Percentiles rank a stretch among this genome's conserved stretches.
Evolutionary conservation across 352 stramenopile species (phyloP).

Genomic region (Pythium pectinolyticum): DNA sequence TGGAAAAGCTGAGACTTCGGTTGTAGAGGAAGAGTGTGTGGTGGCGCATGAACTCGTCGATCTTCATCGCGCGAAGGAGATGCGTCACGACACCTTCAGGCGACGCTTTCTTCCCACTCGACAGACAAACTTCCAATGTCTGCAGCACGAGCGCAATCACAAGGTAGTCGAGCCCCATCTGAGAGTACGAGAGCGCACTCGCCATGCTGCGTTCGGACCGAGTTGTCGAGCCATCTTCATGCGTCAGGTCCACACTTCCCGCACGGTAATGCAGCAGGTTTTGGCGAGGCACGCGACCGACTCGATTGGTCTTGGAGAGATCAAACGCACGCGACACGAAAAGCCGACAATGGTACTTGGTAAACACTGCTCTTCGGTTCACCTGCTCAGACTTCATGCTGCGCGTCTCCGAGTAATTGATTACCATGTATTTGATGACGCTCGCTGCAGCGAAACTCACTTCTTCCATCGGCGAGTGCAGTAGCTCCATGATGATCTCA

Average conservation of each 20-base stretch:
- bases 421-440: conserved; percentile 89
- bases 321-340: conserved; percentile 85
- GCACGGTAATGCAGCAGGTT: conserved; percentile 28
- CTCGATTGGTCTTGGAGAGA: conserved; percentile 71
- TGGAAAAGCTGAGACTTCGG: conserved; percentile 82
- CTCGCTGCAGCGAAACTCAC: conserved; percentile 81
- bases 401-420: conserved; percentile 88
- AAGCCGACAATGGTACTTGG: conserved; percentile 78
- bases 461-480: conserved; percentile 85
- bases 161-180: conserved; percentile 80
- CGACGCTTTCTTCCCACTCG: conserved; percentile 83
- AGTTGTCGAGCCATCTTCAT: conserved; percentile 33
- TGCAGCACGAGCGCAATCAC: conserved; percentile 75
- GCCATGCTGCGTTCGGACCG: conserved; percentile 73
- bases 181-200: conserved; percentile 77
- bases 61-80: conserved; percentile 78
- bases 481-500: conserved; percentile 84
- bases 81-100: conserved; percentile 73
- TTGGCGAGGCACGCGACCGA: conserved; percentile 41
- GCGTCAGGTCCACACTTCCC: conserved; percentile 26
- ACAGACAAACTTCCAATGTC: conserved; percentile 84
- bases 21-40: conserved; percentile 86
- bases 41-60: conserved; percentile 86
- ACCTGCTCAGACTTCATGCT: conserved; percentile 85
- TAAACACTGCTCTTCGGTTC: conserved; percentile 83